Conservation (phyloP, 805 yeast genomes). For the Candida krabiensis region DNA sequence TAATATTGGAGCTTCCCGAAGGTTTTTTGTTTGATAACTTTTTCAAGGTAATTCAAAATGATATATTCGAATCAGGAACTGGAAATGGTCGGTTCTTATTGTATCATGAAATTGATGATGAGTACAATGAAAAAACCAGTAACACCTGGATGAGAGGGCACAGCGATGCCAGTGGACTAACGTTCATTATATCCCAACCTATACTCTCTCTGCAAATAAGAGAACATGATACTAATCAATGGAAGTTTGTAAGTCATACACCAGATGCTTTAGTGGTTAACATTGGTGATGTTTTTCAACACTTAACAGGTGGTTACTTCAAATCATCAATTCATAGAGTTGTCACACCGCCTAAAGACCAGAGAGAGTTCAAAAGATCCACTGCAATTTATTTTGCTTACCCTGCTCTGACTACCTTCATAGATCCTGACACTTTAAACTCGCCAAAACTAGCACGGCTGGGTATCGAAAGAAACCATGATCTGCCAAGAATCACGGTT, state of each 20-base stretch:
- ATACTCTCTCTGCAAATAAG: slow-evolving; percentile 35
- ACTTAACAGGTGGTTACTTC: slow-evolving; percentile 37
- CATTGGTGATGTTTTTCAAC: slow-evolving; percentile 39
- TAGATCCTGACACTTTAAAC: slow-evolving; percentile 32
- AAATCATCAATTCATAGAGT: slow-evolving; percentile 37
- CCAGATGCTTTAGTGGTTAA: slow-evolving; percentile 36
- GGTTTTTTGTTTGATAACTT: slow-evolving; percentile 39
- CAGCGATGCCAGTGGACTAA: slow-evolving; percentile 35
- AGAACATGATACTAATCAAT: slow-evolving; percentile 33
- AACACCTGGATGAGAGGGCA: slow-evolving; percentile 34
- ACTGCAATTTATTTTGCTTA: slow-evolving; percentile 35
- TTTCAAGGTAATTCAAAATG: slow-evolving; percentile 33
- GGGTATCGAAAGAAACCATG: slow-evolving; percentile 30
- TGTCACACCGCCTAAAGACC: slow-evolving; percentile 35
- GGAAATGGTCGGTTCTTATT: background rate
- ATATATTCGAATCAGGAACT: slow-evolving; percentile 37
- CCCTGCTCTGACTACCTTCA: slow-evolving; percentile 26
- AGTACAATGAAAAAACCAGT: slow-evolving; percentile 1
- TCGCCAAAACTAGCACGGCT: slow-evolving; percentile 15
- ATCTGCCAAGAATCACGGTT: slow-evolving; percentile 34
- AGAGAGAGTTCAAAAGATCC: slow-evolving; percentile 27
- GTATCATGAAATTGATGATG: background rate
- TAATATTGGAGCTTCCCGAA: slow-evolving; percentile 43
- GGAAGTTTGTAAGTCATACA: slow-evolving; percentile 36
- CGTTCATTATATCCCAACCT: slow-evolving; percentile 38